Base-by-base conservation (phyloP, 768 basidiomycete genomes). In the Amanita subjunquillea region DNA sequence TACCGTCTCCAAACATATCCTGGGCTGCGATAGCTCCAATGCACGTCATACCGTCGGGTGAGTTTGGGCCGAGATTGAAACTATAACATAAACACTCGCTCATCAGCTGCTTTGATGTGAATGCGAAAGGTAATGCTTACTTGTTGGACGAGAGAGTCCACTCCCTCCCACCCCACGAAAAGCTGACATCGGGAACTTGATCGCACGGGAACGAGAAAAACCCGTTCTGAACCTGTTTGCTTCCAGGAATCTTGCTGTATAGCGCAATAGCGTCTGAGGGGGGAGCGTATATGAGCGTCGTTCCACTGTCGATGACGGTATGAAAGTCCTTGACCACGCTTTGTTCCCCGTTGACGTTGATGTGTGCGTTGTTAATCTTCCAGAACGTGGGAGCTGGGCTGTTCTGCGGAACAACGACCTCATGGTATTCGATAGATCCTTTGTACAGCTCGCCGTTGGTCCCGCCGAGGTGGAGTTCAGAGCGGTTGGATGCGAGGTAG, bases 111-210 rank as follows among this genome's bases (percentile, higher is more conserved):
- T 12, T 12, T 32, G 32, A 32, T 10, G 10, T 32, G 10, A 32
- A 32, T 29, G 30, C 9, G 6, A 23, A 30, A 30, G 8, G 38
- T 10, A 4, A 40, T 39, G 32, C 40, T 42, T 22, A 51, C 50
- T 40, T 51, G n/a, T 32, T 29, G 25, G 50, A 6, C 3, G 39
- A 42, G 13, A 51, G 15, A 13, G n/a, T 10, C 50, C 50, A 51
- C 13, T 51, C 32, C n/a, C 38, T 32, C 2, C 50, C 50, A 42
- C 50, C 50, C 50, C 50, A 51, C n/a, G n/a, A 25, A 23, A 51
- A 51, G 5, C 40, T 10, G n/a, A 51, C 41, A 20, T 43, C 12
- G 7, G 50, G 50, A 7, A 51, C 22, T 22, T 20, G 32, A 12
- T 43, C 20, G 20, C 50, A 51, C 10, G 50, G 50, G 50, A 51